These are phyloP conservation scores for Striga asiatica DNA, from an alignment of 257 asterid genomes.

Conservation along the genomic window DNA sequence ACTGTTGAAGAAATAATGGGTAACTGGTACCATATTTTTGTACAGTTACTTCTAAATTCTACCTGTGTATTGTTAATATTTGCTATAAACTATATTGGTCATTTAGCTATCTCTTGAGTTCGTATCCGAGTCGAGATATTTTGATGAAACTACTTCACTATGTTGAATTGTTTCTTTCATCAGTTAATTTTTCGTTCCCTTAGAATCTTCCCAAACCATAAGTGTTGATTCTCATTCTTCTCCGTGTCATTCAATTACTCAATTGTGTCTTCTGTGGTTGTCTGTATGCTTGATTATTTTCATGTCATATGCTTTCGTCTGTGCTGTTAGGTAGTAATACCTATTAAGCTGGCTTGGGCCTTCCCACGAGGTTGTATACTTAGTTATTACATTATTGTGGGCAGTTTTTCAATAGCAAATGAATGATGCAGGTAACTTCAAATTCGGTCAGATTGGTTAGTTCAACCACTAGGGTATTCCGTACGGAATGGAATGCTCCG, in stretches of 20 bases:
- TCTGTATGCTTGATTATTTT: neutral
- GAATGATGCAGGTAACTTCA: slow-evolving; percentile 61
- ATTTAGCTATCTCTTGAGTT: neutral
- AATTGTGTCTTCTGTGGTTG: neutral
- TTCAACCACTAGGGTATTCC: slow-evolving; percentile 64
- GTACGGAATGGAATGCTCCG: slow-evolving; percentile 74
- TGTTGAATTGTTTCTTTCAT: neutral
- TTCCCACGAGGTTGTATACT: no score
- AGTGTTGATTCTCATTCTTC: neutral
- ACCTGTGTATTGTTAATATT: neutral
- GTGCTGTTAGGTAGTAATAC: no score
- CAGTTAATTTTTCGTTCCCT: neutral
- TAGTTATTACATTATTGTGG: neutral
- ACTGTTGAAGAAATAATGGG: neutral
- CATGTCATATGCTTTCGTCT: neutral
- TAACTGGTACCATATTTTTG: slow-evolving; percentile 1
- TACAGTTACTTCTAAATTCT: neutral
- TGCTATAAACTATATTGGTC: neutral
- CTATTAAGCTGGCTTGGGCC: no score
- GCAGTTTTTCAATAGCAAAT: slow-evolving; percentile 15
- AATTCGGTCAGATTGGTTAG: slow-evolving; percentile 66
- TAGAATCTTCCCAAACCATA: no score
- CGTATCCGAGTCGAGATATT: neutral
- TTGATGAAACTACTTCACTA: neutral
- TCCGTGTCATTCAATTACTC: neutral